Conservation (phyloP, 345 rosid genomes). For the thale cress (Arabidopsis thaliana) region TAIR10.1 NC_003074.8:3231501-3232000, state of each 20-base stretch:
- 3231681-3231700: constrained; percentile 84
- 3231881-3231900: constrained; percentile 19
- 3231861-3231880: constrained; percentile 30
- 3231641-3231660: constrained; percentile 99
- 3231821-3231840: neutral
- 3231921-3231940: constrained; percentile 70
- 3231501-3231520: constrained; percentile 69
- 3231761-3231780: constrained; percentile 80
- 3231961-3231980: constrained; percentile 11
- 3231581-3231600: constrained; percentile 90
- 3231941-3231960: constrained; percentile 59
- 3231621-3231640: constrained; percentile 87
- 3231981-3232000: constrained; percentile 2
- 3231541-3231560: constrained; percentile 91
- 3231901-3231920: constrained; percentile 68
- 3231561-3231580: constrained; percentile 97
- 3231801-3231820: constrained; percentile 64
- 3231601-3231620: constrained; percentile 82
- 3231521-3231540: constrained; percentile 71
- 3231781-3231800: constrained; percentile 53
- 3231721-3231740: constrained; percentile 84
- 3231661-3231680: constrained; percentile 81
- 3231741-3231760: constrained; percentile 87
- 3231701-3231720: constrained; percentile 92
- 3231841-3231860: neutral